Percentiles rank a stretch among this genome's conserved stretches.
Conservation (phyloP, 2,329 filamentous ascomycete genomes). For the Epicoccum sorghinum region DNA sequence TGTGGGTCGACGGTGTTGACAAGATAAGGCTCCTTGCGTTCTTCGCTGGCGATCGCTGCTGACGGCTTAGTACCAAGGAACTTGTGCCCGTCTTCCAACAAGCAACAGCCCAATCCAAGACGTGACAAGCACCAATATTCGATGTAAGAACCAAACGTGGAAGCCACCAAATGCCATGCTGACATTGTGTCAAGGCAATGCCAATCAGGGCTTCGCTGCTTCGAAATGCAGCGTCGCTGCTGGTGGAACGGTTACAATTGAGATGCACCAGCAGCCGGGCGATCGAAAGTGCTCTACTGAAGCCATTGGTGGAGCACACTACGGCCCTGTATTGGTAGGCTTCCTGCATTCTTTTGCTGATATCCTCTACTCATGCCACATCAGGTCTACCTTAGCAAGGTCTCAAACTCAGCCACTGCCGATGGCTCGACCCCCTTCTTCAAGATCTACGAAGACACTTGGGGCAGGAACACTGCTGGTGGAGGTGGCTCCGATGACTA, state of each 20-base stretch:
- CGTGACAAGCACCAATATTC: conserved; percentile 59
- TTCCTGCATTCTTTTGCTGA: background rate
- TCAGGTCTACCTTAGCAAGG: conserved; percentile 50
- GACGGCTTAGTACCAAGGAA: conserved; percentile 16
- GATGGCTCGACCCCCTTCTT: conserved; percentile 60
- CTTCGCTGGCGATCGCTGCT: background rate
- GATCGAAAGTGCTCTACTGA: conserved; percentile 57
- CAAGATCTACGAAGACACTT: conserved; percentile 62
- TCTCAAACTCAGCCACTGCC: conserved; percentile 57
- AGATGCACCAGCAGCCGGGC: conserved; percentile 59
- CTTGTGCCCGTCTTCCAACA: conserved; percentile 35
- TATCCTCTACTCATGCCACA: background rate
- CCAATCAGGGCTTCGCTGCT: conserved; percentile 32
- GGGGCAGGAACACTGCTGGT: conserved; percentile 53
- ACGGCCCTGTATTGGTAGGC: conserved; percentile 59
- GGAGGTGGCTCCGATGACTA: conserved; percentile 51
- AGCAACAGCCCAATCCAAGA: conserved; percentile 52
- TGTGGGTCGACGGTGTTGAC: conserved; percentile 42
- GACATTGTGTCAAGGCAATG: conserved; percentile 24
- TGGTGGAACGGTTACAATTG: conserved; percentile 51
- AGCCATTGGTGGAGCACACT: conserved; percentile 43
- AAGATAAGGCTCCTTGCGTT: conserved; percentile 21
- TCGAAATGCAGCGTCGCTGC: conserved; percentile 56
- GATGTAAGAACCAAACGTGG: conserved; percentile 46
- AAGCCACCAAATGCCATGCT: background rate